Conservation (phyloP, 306 rosid genomes). For the Alnus rubra region DNA sequence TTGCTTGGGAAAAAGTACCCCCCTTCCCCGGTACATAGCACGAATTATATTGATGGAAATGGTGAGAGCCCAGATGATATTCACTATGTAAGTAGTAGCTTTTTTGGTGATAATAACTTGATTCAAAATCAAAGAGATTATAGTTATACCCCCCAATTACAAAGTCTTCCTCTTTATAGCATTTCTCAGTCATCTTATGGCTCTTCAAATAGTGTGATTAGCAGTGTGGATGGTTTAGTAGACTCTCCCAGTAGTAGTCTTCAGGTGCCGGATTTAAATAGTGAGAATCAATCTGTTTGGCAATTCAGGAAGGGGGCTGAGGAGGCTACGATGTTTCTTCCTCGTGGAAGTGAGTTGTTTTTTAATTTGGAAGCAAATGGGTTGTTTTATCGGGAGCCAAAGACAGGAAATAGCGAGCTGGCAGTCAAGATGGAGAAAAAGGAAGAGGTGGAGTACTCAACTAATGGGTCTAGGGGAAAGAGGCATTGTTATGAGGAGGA, state of each 20-base stretch:
- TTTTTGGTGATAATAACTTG: conserved; percentile 31
- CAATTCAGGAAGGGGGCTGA: conserved; percentile 86
- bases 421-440: conserved; percentile 50
- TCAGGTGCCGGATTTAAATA: conserved; percentile 46
- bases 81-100: conserved; percentile 36
- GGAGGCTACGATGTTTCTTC: conserved; percentile 86
- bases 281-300: conserved; percentile 69
- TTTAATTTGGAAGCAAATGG: conserved; percentile 38
- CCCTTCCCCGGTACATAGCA: conserved; percentile 49
- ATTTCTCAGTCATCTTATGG: conserved; percentile 53
- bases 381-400: conserved; percentile 24
- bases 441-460: conserved; percentile 34
- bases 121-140: conserved; percentile 36
- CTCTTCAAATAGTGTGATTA: conserved; percentile 55
- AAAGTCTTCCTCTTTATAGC: conserved; percentile 33
- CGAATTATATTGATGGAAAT: conserved; percentile 28
- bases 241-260: conserved; percentile 60
- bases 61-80: conserved; percentile 37
- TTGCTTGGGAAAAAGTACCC: conserved; percentile 86
- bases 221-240: conserved; percentile 54
- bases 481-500: conserved; percentile 55
- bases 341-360: conserved; percentile 53
- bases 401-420: conserved; percentile 25
- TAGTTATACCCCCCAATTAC: conserved; percentile 36
- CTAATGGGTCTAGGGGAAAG: conserved; percentile 49